Evolutionary conservation across 2,329 filamentous ascomycete genomes (phyloP).

Genomic region (Podosphaera fusca): DNA sequence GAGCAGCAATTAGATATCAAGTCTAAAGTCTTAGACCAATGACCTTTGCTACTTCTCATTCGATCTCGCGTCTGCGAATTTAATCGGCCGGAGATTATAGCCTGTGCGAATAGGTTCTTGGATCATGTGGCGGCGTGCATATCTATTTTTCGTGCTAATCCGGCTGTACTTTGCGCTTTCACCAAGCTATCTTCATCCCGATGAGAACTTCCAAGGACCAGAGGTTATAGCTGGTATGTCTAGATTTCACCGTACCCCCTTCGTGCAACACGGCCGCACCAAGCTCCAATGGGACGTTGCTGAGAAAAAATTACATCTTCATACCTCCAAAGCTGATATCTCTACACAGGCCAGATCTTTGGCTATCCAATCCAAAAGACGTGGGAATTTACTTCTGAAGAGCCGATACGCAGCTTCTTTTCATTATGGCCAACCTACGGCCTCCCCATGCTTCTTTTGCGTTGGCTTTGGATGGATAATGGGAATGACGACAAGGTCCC

Average conservation of each 20-base stretch:
- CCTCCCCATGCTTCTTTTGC: slow-evolving; percentile 73
- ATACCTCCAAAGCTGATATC: background rate
- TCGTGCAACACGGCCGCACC: background rate
- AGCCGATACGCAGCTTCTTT: slow-evolving; percentile 86
- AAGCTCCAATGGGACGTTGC: background rate
- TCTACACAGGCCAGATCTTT: slow-evolving; percentile 57
- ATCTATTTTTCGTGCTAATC: slow-evolving; percentile 63
- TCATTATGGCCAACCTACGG: slow-evolving; percentile 92
- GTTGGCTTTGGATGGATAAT: slow-evolving; percentile 79
- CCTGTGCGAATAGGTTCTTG: slow-evolving; percentile 7
- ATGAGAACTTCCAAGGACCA: slow-evolving; percentile 97
- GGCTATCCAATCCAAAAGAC: slow-evolving; percentile 73
- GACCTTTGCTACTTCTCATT: no score
- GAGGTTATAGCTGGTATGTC: slow-evolving; percentile 82
- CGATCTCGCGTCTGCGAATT: slow-evolving; percentile 8
- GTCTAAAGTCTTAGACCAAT: no score
- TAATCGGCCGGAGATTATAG: slow-evolving; percentile 6
- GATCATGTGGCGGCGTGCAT: slow-evolving; percentile 76
- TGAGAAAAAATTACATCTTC: slow-evolving; percentile 3
- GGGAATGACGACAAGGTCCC: slow-evolving; percentile 54
- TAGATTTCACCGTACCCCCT: background rate
- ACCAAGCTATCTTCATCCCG: slow-evolving; percentile 90
- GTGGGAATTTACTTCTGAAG: slow-evolving; percentile 82
- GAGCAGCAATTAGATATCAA: no score
- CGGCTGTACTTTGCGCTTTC: slow-evolving; percentile 85